Conservation (phyloP, 2,329 filamentous ascomycete genomes). For the Sporothrix humicola region DNA sequence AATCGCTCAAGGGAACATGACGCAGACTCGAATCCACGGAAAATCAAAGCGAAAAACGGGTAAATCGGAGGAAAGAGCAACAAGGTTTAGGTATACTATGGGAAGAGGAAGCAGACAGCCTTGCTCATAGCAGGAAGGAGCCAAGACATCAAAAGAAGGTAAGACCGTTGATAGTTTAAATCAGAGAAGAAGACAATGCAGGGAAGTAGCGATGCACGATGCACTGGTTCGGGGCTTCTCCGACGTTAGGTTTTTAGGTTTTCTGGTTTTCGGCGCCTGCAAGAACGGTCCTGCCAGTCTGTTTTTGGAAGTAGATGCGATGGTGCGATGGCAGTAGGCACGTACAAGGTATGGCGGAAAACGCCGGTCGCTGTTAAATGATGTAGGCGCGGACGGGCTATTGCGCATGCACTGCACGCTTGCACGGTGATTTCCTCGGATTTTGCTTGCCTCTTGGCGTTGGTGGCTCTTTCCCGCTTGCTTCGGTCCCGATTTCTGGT, state of each 20-base stretch:
- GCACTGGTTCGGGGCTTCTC: not conserved
- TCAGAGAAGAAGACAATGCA: not conserved
- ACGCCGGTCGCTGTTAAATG: not conserved
- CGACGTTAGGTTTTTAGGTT: not conserved
- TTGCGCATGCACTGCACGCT: not conserved
- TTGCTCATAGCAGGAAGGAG: not conserved
- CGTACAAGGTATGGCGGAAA: not conserved
- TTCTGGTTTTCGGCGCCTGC: not conserved
- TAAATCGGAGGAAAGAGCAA: slow-evolving; percentile 4
- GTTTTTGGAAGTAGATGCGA: slow-evolving; percentile 24
- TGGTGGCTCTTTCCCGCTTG: not conserved
- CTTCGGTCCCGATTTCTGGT: slow-evolving; percentile 4
- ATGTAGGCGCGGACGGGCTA: not conserved
- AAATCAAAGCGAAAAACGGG: slow-evolving; percentile 13
- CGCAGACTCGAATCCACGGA: not conserved
- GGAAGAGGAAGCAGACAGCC: slow-evolving; percentile 13
- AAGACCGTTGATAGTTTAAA: not conserved
- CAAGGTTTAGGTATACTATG: no score
- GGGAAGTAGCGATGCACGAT: slow-evolving; percentile 21
- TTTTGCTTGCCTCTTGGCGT: not conserved
- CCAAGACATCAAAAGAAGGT: not conserved
- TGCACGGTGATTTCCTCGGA: not conserved
- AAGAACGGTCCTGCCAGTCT: not conserved
- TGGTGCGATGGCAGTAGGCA: not conserved
- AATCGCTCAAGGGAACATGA: not conserved